phyloP scores from a whole-genome alignment of 208 protist genomes.

The Leishmania mexicana region DNA sequence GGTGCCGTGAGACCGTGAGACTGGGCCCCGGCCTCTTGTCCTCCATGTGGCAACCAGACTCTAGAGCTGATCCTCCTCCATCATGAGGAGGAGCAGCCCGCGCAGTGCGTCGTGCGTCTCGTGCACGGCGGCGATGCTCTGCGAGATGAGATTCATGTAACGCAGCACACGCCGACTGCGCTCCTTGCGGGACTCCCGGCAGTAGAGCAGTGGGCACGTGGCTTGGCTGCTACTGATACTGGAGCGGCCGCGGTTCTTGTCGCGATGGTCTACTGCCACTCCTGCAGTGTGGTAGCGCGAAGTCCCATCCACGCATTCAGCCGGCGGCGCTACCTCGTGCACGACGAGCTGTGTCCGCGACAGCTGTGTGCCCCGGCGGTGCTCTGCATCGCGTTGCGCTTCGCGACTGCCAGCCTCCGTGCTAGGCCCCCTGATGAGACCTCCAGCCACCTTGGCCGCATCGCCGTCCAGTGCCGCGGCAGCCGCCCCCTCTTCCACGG shows the following conservation, averaged over 20 bases:
- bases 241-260: background rate
- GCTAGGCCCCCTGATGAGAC: background rate
- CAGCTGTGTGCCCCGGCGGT: background rate
- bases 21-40: background rate
- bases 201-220: slow-evolving; percentile 31
- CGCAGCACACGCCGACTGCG: slow-evolving; percentile 50
- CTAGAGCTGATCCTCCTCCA: slow-evolving; percentile 55
- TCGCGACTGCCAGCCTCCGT: background rate
- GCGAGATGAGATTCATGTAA: slow-evolving; percentile 54
- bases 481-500: background rate
- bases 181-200: slow-evolving; percentile 37
- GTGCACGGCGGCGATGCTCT: slow-evolving; percentile 38
- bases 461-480: background rate
- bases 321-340: background rate
- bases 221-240: slow-evolving; percentile 23
- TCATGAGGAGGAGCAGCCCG: slow-evolving; percentile 59
- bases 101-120: slow-evolving; percentile 58
- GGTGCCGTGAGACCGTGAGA: background rate
- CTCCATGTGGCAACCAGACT: background rate
- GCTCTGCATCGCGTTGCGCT: background rate
- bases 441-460: background rate
- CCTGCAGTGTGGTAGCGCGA: background rate
- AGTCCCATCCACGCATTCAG: background rate
- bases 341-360: background rate
- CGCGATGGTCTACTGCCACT: background rate